A percentile compares a stretch with the other conserved stretches of the same genome.
Evolutionary conservation across 1,284 basidiomycete genomes (phyloP).

Genomic region (Rhodotorula glutinis): DNA sequence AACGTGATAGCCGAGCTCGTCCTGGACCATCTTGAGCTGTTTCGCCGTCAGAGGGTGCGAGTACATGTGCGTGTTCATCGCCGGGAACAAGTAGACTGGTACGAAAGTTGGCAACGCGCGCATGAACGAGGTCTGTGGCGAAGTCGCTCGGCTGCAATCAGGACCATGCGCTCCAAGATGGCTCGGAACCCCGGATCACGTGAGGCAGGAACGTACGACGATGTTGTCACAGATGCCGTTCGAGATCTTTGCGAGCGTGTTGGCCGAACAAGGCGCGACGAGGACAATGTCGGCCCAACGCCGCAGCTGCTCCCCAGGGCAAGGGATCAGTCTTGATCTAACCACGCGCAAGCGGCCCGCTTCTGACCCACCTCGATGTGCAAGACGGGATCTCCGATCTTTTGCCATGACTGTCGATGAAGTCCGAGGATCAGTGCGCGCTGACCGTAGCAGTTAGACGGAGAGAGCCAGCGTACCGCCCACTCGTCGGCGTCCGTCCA

Average conservation of each 20-base stretch:
- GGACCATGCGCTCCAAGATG: too few relatives aligned
- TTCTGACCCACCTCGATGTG: slow-evolving; percentile 90
- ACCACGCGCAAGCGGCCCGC: too few relatives aligned
- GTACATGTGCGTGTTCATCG: slow-evolving; percentile 99
- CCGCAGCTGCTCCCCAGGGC: slow-evolving; percentile 58
- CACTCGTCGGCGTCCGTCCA: slow-evolving; percentile 95
- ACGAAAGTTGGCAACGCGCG: slow-evolving; percentile 68
- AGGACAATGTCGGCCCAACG: slow-evolving; percentile 95
- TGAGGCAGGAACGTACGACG: slow-evolving; percentile 55
- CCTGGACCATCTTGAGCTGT: slow-evolving; percentile 68
- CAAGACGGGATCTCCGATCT: slow-evolving; percentile 84
- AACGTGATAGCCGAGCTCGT: slow-evolving; percentile 73
- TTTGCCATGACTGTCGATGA: slow-evolving; percentile 55
- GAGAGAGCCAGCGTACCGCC: slow-evolving; percentile 53
- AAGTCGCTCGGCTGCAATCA: too few relatives aligned
- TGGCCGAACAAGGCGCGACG: slow-evolving; percentile 90
- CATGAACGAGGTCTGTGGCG: slow-evolving; percentile 78
- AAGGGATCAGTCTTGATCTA: background rate
- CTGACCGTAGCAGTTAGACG: background rate
- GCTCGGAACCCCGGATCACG: slow-evolving; percentile 5
- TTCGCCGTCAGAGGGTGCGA: slow-evolving; percentile 84
- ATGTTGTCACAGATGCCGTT: slow-evolving; percentile 87
- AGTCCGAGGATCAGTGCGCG: too few relatives aligned
- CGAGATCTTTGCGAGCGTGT: slow-evolving; percentile 89
- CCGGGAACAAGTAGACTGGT: slow-evolving; percentile 79